A percentile compares a stretch with the other conserved stretches of the same genome.
phyloP scores from a whole-genome alignment of 2,329 filamentous ascomycete species.

The Anthostomella pinea region DNA sequence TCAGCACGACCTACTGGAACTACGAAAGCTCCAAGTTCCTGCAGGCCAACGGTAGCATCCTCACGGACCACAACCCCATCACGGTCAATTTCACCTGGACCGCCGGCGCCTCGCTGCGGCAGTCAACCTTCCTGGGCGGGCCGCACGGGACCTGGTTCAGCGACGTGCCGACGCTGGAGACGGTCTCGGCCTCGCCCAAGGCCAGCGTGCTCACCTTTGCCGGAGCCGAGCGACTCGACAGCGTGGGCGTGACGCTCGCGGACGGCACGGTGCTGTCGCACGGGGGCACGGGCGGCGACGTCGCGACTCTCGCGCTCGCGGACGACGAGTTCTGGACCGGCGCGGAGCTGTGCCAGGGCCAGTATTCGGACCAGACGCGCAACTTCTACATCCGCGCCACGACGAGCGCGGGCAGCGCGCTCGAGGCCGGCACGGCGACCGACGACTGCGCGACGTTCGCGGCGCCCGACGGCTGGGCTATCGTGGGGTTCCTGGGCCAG shows the following conservation, averaged over 20 bases:
- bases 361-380: conserved; percentile 44
- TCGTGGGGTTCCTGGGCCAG: conserved; percentile 38
- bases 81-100: conserved; percentile 51
- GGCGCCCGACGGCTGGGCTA: conserved; percentile 40
- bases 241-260: conserved; percentile 44
- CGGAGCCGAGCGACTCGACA: conserved; percentile 49
- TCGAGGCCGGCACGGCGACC: conserved; percentile 35
- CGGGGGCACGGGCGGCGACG: conserved; percentile 51
- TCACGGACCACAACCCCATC: conserved; percentile 65
- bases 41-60: conserved; percentile 51
- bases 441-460: conserved; percentile 38
- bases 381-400: conserved; percentile 49
- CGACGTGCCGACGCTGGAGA: conserved; percentile 43
- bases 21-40: conserved; percentile 59
- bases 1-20: conserved; percentile 48
- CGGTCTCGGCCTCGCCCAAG: conserved; percentile 32
- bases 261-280: conserved; percentile 50
- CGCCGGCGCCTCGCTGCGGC: conserved; percentile 35
- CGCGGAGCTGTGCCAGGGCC: conserved; percentile 49
- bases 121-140: conserved; percentile 47
- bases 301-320: conserved; percentile 41
- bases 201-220: conserved; percentile 41
- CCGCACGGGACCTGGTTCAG: conserved; percentile 53
- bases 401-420: conserved; percentile 3
- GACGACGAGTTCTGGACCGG: conserved; percentile 46